Evolutionary conservation across 2,329 filamentous ascomycete genomes (phyloP).

Genomic region (Dactylellina haptotyla): DNA sequence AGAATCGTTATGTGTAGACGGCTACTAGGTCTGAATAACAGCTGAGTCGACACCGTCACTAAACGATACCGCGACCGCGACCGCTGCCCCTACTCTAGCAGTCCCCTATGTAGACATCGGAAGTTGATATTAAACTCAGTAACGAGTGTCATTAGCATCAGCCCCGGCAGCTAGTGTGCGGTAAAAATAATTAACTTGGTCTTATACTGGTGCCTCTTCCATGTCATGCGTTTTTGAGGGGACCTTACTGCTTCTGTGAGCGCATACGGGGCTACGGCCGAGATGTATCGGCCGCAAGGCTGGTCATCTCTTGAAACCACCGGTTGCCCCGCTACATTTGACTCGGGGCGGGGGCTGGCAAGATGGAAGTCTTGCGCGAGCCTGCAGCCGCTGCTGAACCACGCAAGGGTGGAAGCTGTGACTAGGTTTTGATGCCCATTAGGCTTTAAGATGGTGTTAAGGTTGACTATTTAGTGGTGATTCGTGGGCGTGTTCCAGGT

Average conservation of each 20-base stretch:
- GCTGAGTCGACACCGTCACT: no score
- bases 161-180: no score
- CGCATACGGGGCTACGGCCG: background rate
- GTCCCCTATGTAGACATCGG: no score
- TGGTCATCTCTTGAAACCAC: constrained; percentile 43
- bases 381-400: background rate
- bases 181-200: no score
- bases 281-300: background rate
- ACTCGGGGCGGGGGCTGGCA: constrained; percentile 17
- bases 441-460: background rate
- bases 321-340: constrained; percentile 11
- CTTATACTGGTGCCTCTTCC: constrained; percentile 13
- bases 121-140: no score
- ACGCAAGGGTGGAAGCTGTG: background rate
- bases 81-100: no score
- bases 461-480: no score
- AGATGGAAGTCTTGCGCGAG: background rate
- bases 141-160: no score
- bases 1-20: no score
- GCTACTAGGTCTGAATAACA: no score
- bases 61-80: no score
- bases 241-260: constrained; percentile 11
- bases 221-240: constrained; percentile 26
- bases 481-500: constrained; percentile 8
- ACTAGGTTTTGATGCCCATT: background rate